Percentiles rank a stretch among this genome's conserved stretches.
Evolutionary conservation across 2,329 filamentous ascomycete genomes (phyloP).

Genomic region (Neonectria faginata): DNA sequence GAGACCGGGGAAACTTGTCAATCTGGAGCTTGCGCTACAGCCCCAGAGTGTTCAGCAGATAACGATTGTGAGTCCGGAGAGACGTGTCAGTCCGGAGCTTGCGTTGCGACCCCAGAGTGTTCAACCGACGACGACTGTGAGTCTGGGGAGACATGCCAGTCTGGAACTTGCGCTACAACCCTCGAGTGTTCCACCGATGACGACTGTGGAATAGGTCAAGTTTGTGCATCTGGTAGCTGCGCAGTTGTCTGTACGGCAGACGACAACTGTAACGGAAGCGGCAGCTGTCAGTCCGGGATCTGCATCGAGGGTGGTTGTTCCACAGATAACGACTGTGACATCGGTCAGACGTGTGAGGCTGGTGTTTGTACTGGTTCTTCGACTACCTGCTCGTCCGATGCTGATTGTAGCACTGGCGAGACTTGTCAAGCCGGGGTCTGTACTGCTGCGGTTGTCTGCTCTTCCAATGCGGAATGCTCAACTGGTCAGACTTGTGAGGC

Average conservation of each 20-base stretch:
- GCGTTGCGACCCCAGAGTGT: background rate
- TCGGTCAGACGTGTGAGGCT: background rate
- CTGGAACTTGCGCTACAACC: background rate
- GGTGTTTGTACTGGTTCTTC: constrained; percentile 8
- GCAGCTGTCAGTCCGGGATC: background rate
- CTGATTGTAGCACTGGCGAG: background rate
- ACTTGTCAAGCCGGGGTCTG: constrained; percentile 12
- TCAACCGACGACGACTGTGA: background rate
- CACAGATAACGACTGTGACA: background rate
- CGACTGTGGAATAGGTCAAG: background rate
- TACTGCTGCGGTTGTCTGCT: background rate
- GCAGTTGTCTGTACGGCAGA: background rate
- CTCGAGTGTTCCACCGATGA: background rate
- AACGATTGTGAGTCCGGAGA: background rate
- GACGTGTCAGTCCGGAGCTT: constrained; percentile 2
- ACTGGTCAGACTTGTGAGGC: background rate
- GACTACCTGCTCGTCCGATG: background rate
- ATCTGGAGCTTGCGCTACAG: background rate
- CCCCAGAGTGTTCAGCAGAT: background rate
- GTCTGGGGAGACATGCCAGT: background rate
- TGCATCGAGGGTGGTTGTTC: background rate
- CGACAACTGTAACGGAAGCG: background rate
- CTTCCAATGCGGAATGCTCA: background rate
- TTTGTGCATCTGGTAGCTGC: constrained; percentile 15
- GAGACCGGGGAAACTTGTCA: background rate